Evolutionary conservation across 2,329 filamentous ascomycete genomes (phyloP), one percentile per base, ranked within the genome.

Genomic region (Aspergillus sp.): DNA sequence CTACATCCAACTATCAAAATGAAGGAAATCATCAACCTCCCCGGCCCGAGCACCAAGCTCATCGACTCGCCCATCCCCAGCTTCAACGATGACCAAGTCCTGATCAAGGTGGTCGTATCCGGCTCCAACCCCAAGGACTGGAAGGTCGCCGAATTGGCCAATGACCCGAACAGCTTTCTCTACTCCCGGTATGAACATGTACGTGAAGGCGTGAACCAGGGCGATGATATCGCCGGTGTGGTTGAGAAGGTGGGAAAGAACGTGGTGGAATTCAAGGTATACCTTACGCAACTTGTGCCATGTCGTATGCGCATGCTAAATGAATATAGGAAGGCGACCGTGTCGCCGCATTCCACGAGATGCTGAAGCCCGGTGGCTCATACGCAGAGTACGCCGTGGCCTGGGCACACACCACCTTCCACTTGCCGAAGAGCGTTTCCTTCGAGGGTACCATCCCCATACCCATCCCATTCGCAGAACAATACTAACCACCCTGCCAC

Each of bases 331-430:
- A 76, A 2, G 85, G 85, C 17, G 84, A 87, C 64, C 78, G 83
- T 5, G 85, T 87, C 1, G 82, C 73, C 0, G 76, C 74, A 0
- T 77, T 80, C 62, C 79, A 81, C 52, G 71, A 83, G 67, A 85
- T 86, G 80, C 66, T 74, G 52, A 75, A 74, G 1, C 76, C 80
- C 0, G 74, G 78, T n/a, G 85, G 85, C 2, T 79, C 76, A 32
- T 87, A 81, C 63, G 85, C 83, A 2, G 84, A 87, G 62, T 87
- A 86, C 67, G 83, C 83, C 0, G 68, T 87, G 5, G 80, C 80
- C 1, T 81, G 76, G 77, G 76, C 76, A 30, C 76, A 84, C 61
- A 82, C 83, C 0, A 87, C 84, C 0, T 84, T 85, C 70, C 82
- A 83, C 66, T 72, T 87, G 13, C 82, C 84, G 0, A 64, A 76